Evolutionary conservation across 805 yeast species (phyloP).

Genomic region (Lipomyces yamadae): DNA sequence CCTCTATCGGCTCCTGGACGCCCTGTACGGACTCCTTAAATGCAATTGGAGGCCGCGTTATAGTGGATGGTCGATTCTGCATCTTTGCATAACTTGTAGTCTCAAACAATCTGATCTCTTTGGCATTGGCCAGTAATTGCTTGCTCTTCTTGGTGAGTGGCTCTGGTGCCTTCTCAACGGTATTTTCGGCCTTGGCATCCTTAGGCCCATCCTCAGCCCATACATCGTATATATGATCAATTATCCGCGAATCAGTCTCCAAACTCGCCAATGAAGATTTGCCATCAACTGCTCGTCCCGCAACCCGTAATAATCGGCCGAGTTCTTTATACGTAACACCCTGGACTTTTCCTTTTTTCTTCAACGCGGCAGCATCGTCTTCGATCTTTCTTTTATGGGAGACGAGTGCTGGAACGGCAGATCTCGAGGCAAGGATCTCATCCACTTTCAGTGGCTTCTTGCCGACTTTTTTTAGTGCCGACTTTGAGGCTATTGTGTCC

Average conservation of each 20-base stretch:
- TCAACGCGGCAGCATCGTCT: slow-evolving; percentile 42
- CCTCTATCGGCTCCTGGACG: slow-evolving; percentile 69
- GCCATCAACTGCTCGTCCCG: slow-evolving; percentile 71
- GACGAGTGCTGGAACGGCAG: slow-evolving; percentile 73
- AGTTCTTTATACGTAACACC: slow-evolving; percentile 70
- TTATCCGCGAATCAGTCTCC: slow-evolving; percentile 68
- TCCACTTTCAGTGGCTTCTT: slow-evolving; percentile 54
- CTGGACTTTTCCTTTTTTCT: slow-evolving; percentile 54
- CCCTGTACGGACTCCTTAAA: slow-evolving; percentile 55
- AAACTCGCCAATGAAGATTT: slow-evolving; percentile 56
- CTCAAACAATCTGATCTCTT: slow-evolving; percentile 15
- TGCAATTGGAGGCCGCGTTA: slow-evolving; percentile 61
- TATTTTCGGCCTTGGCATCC: slow-evolving; percentile 20
- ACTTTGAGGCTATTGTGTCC: slow-evolving; percentile 21
- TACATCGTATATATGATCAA: slow-evolving; percentile 61
- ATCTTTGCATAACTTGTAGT: slow-evolving; percentile 20
- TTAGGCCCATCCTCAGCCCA: slow-evolving; percentile 67
- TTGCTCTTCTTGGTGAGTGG: slow-evolving; percentile 37
- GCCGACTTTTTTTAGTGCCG: slow-evolving; percentile 16
- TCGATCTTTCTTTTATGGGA: slow-evolving; percentile 44
- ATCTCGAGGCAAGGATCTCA: slow-evolving; percentile 75
- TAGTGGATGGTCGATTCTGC: slow-evolving; percentile 50
- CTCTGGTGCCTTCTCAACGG: slow-evolving; percentile 9
- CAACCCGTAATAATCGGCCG: slow-evolving; percentile 68
- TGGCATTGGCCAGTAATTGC: slow-evolving; percentile 8